Percentiles rank a stretch among this genome's conserved stretches.
These are phyloP conservation scores for Diplocarpon rosae DNA, from an alignment of 2,329 filamentous ascomycete species.

Conservation along the genomic window DNA sequence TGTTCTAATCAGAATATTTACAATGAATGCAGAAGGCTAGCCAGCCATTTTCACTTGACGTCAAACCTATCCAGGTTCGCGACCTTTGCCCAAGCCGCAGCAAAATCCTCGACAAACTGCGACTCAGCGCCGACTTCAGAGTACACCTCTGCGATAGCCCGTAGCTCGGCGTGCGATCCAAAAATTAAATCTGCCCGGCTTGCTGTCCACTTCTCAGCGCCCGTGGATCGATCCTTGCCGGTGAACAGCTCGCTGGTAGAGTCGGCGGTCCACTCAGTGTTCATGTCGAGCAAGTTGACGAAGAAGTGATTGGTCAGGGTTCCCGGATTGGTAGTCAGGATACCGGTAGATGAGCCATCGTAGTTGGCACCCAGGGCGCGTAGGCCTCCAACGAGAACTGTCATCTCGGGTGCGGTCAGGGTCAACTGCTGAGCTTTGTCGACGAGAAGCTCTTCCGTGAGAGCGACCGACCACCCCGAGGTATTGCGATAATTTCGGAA, in stretches of 20 bases:
- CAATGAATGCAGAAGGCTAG: too few species aligned
- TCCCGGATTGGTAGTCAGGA: conserved; percentile 44
- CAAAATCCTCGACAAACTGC: conserved; percentile 47
- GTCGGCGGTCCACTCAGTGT: conserved; percentile 38
- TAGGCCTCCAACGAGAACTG: conserved; percentile 44
- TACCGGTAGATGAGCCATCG: conserved; percentile 41
- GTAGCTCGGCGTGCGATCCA: conserved; percentile 46
- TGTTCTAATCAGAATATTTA: too few species aligned
- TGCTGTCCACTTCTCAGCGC: conserved; percentile 44
- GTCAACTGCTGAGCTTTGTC: conserved; percentile 46
- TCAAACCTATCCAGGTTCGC: conserved; percentile 49
- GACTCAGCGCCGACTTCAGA: conserved; percentile 36
- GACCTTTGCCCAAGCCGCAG: conserved; percentile 47
- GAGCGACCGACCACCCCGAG: conserved; percentile 35
- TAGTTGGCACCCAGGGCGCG: conserved; percentile 45
- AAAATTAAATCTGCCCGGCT: conserved; percentile 46
- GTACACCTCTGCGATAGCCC: conserved; percentile 46
- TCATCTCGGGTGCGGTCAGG: conserved; percentile 43
- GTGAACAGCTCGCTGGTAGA: conserved; percentile 37
- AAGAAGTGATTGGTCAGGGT: conserved; percentile 51
- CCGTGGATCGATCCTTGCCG: conserved; percentile 42
- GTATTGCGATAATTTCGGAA: conserved; percentile 48
- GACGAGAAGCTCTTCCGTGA: conserved; percentile 43
- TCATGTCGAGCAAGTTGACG: conserved; percentile 46
- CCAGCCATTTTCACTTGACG: conserved; percentile 18